A percentile compares a stretch with the other conserved stretches of the same genome.
Evolutionary conservation across 1,284 basidiomycete species (phyloP).

Genomic region (Rhodotorula sp.): DNA sequence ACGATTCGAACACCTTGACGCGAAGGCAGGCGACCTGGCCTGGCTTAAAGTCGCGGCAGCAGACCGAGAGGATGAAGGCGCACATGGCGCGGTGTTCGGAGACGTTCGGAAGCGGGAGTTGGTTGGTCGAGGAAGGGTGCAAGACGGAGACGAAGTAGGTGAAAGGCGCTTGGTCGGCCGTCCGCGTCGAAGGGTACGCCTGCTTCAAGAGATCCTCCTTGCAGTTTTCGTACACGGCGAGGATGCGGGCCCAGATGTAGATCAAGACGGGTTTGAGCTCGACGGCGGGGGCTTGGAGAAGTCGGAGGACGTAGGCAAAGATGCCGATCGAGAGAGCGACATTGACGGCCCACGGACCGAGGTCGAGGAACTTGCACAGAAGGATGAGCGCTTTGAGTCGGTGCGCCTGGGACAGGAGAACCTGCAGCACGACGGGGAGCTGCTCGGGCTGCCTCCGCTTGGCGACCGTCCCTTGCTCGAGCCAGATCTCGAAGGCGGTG

Average conservation of each 20-base stretch:
- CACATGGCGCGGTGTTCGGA: slow-evolving; percentile 99
- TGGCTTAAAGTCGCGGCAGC: slow-evolving; percentile 80
- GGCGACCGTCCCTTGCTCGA: slow-evolving; percentile 68
- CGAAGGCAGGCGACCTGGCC: slow-evolving; percentile 82
- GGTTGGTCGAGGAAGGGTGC: slow-evolving; percentile 57
- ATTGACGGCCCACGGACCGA: slow-evolving; percentile 98
- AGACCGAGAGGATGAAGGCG: slow-evolving; percentile 91
- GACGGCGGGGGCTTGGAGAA: slow-evolving; percentile 89
- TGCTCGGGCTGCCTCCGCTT: slow-evolving; percentile 82
- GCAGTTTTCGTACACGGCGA: slow-evolving; percentile 90
- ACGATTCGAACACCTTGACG: slow-evolving; percentile 85
- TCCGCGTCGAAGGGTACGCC: slow-evolving; percentile 49
- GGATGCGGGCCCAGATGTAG: slow-evolving; percentile 97
- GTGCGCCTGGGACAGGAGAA: slow-evolving; percentile 93
- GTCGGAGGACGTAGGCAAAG: slow-evolving; percentile 96
- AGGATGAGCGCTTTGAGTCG: slow-evolving; percentile 91
- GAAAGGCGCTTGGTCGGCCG: slow-evolving; percentile 40
- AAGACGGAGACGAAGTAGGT: slow-evolving; percentile 85
- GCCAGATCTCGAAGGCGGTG: slow-evolving; percentile 98
- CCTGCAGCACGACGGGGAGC: slow-evolving; percentile 94
- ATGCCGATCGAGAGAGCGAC: slow-evolving; percentile 97
- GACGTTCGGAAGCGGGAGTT: slow-evolving; percentile 72
- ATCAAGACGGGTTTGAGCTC: slow-evolving; percentile 97
- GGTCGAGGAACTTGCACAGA: slow-evolving; percentile 95
- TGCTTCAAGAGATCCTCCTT: slow-evolving; percentile 87